Evolutionary conservation across 2,329 filamentous ascomycete genomes (phyloP), one percentile per base, ranked within the genome.

Genomic region (Dothideomycetes sp.): DNA sequence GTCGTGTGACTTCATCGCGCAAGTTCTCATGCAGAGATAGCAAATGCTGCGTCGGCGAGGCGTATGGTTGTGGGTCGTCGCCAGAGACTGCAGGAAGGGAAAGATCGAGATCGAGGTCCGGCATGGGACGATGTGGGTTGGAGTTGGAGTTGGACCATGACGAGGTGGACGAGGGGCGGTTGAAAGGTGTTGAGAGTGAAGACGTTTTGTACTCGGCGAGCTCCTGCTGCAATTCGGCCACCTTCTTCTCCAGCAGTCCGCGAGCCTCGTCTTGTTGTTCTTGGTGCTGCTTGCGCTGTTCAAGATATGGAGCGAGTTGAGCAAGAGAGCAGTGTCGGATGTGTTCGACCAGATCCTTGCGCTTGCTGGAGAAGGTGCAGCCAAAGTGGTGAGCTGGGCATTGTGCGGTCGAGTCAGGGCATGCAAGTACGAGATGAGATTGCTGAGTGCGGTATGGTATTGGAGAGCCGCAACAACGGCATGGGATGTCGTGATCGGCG

Each of bases 21-120:
- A 80, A 64, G 16, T 68, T 70, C 50, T 79, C 75, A 52, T 79
- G 74, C 35, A 79, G 66, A 2, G 70, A 73, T 18, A 79, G 67
- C 2, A 80, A 64, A 49, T 79, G 76, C 38, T 74, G 72, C 17
- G 73, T 68, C 13, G 66, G 64, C 4, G 63, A 64, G 45, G 64
- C 60, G 51, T 66, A 68, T 4, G 64, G 64, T 13, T 44, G 15
- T 5, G 36, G 35, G 17, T 33, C 35, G 5, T 22, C 9, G n/a
- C 12, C 23, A 17, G 41, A 13, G 7, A 24, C 20, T 15, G 29
- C 39, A 13, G 32, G 5, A 8, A 28, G 18, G 30, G 17, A 16
- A 6, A 19, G 13, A 12, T 34, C 38, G 16, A 30, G 30, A 19
- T 36, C 36, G n/a, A 18, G 33, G 25, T 22, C 22, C 23, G 12